Evolutionary conservation across 1,284 basidiomycete genomes (phyloP), one percentile per base, ranked within the genome.

Genomic region (Neolentinus lepideus): DNA sequence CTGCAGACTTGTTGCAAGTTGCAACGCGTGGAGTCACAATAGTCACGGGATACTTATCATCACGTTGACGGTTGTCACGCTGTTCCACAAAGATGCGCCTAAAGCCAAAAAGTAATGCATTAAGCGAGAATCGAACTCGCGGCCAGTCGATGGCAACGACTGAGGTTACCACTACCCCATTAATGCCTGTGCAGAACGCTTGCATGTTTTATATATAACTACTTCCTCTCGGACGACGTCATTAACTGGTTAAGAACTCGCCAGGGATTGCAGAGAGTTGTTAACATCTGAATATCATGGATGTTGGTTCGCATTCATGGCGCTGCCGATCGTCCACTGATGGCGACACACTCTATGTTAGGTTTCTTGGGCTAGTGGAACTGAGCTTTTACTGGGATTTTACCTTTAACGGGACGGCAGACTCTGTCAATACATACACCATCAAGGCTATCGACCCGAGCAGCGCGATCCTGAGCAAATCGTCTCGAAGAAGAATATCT

Each of bases 61-160:
- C n/a, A n/a, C n/a, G n/a, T n/a, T n/a, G n/a, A n/a, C n/a, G n/a
- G n/a, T n/a, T n/a, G n/a, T n/a, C 29, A 31, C 12, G 29, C 4
- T 6, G 29, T 31, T 4, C 12, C 6, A 31, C 29, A 12, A 6
- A 31, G 6, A 31, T 31, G 4, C 12, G 29, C 4, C 12, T 4
- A 12, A 31, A 12, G 29, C 4, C 29, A 19, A 21, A 21, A 46
- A 6, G 16, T 6, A 46, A 51, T 53, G 51, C 51, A 53, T 53
- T 36, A 53, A 53, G 51, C 59, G 81, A 79, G 80, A 83, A 84
- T 85, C 79, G 81, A 84, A 84, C 83, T 76, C 80, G 79, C 79
- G 79, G 82, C 80, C 80, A 81, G 80, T 82, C 67, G 66, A 73
- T 72, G 70, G 71, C 71, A 73, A 73, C 71, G 71, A 73, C 70